phyloP scores from a whole-genome alignment of 2,329 filamentous ascomycete genomes.

The Penicillium sp. region DNA sequence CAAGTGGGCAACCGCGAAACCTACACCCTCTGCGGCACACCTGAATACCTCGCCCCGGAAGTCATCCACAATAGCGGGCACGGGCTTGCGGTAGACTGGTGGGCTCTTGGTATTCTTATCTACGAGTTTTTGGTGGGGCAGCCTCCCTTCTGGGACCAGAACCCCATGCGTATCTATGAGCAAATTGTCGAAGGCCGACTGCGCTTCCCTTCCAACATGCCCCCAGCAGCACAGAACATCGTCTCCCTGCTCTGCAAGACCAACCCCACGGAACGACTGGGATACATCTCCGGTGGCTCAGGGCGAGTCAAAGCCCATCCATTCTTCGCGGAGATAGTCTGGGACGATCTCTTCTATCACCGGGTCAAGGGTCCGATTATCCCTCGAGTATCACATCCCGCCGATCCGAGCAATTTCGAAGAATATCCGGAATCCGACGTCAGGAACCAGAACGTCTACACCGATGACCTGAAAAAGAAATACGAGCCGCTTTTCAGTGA shows the following conservation, averaged over 20 bases:
- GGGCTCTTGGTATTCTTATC: slow-evolving; percentile 65
- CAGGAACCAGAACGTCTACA: slow-evolving; percentile 54
- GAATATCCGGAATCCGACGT: slow-evolving; percentile 60
- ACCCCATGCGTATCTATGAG: slow-evolving; percentile 68
- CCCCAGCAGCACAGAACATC: slow-evolving; percentile 58
- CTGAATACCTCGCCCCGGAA: slow-evolving; percentile 66
- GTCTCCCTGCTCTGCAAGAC: slow-evolving; percentile 63
- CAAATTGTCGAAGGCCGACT: slow-evolving; percentile 64
- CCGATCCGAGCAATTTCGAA: slow-evolving; percentile 64
- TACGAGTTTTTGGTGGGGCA: slow-evolving; percentile 68
- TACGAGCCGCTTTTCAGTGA: slow-evolving; percentile 62
- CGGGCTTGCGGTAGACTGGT: slow-evolving; percentile 66
- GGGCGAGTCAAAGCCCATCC: slow-evolving; percentile 59
- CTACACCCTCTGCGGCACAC: slow-evolving; percentile 66
- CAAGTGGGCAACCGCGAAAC: slow-evolving; percentile 58
- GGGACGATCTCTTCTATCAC: slow-evolving; percentile 62
- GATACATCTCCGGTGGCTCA: slow-evolving; percentile 61
- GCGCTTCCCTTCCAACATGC: slow-evolving; percentile 60
- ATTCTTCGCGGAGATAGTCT: slow-evolving; percentile 62
- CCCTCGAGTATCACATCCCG: slow-evolving; percentile 58
- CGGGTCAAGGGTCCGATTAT: slow-evolving; percentile 62
- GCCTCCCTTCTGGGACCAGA: slow-evolving; percentile 67
- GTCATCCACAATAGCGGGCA: slow-evolving; percentile 66
- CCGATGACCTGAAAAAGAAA: slow-evolving; percentile 58
- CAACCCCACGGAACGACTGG: slow-evolving; percentile 61